Conservation (phyloP, 768 basidiomycete species). For the Hirschioporus abietinus region DNA sequence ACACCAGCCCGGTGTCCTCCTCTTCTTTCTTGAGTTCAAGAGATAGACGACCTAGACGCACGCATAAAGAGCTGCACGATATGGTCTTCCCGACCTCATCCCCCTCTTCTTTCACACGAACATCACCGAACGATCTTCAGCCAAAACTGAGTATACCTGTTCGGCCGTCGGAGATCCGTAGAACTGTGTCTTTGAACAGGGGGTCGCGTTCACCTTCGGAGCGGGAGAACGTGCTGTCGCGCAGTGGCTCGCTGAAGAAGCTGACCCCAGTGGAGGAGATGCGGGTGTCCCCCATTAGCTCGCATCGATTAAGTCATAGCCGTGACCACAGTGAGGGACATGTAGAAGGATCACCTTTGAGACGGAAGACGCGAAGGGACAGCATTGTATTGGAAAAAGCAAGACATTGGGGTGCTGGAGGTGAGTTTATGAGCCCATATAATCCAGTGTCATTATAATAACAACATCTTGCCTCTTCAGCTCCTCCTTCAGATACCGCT, state of each 20-base stretch:
- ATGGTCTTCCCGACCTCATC: constrained; percentile 23
- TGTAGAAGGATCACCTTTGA: not conserved
- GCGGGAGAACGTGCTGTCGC: not conserved
- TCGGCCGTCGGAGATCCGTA: not conserved
- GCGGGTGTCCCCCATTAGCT: constrained; percentile 1
- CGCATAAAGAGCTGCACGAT: constrained; percentile 30
- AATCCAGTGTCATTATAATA: constrained; percentile 32
- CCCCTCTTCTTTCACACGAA: not conserved
- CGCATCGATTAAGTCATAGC: constrained; percentile 7
- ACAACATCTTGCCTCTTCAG: constrained; percentile 16
- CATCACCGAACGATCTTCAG: not conserved
- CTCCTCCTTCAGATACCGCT: constrained; percentile 14
- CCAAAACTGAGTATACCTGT: not conserved
- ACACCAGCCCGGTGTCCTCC: not conserved
- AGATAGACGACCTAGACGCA: constrained; percentile 18
- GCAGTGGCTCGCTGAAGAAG: not conserved
- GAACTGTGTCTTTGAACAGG: not conserved
- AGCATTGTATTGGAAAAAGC: constrained; percentile 27
- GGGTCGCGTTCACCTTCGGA: not conserved
- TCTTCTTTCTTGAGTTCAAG: not conserved
- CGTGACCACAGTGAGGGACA: not conserved
- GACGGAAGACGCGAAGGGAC: constrained; percentile 11
- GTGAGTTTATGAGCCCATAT: not conserved
- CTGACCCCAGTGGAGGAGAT: not conserved
- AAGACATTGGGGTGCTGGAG: not conserved